Conservation (phyloP, 805 yeast genomes). For the Candida broadrunensis region DNA sequence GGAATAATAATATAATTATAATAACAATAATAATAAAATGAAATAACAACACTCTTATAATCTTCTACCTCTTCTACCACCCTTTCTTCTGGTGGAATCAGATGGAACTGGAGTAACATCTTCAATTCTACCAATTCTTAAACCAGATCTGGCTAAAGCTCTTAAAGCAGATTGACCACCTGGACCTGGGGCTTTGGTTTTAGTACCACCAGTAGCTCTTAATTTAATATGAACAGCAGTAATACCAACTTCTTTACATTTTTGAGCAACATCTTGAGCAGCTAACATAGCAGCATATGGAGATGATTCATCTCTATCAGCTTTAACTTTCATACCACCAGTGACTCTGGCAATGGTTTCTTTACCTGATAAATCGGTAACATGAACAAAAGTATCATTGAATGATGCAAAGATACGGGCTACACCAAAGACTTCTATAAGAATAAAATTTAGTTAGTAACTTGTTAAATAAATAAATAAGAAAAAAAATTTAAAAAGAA, state of each 20-base stretch:
- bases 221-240: constrained; percentile 99
- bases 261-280: constrained; percentile 98
- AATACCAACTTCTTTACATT: constrained; percentile 99
- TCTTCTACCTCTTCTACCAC: constrained; percentile 99
- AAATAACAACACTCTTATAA: constrained; percentile 46
- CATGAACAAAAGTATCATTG: constrained; percentile 99
- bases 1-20: too few species aligned
- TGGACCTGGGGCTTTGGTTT: constrained; percentile 99
- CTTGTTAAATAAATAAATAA: too few species aligned
- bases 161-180: constrained; percentile 99
- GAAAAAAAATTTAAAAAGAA: too few species aligned
- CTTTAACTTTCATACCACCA: constrained; percentile 99
- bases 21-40: neutral
- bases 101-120: constrained; percentile 99
- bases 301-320: constrained; percentile 99
- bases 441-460: neutral
- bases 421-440: constrained; percentile 89
- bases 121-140: constrained; percentile 99
- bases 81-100: constrained; percentile 99
- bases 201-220: constrained; percentile 99
- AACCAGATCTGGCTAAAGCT: constrained; percentile 99
- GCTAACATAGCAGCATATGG: constrained; percentile 99
- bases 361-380: constrained; percentile 98
- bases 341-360: constrained; percentile 99
- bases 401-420: constrained; percentile 99